Evolutionary conservation across 2,329 filamentous ascomycete genomes (phyloP).

Genomic region (Ramularia endophylla): DNA sequence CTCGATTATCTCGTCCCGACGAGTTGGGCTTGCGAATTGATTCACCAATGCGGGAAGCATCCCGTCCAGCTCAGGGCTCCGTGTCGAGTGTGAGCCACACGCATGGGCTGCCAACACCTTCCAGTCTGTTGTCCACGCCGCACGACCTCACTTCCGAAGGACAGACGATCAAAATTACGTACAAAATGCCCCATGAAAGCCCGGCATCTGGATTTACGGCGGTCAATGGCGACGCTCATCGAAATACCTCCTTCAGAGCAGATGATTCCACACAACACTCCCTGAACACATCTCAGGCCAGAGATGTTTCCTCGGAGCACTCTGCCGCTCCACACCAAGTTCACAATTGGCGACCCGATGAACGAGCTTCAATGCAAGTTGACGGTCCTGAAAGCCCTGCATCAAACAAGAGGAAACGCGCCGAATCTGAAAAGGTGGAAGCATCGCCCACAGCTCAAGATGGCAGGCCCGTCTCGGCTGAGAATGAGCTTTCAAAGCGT

Average conservation of each 20-base stretch:
- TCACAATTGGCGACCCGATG: constrained; percentile 20
- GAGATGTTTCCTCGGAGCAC: neutral
- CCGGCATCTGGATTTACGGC: constrained; percentile 26
- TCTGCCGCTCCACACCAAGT: neutral
- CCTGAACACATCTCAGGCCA: constrained; percentile 5
- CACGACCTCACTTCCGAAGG: neutral
- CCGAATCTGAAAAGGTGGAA: constrained; percentile 6
- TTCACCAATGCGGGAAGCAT: constrained; percentile 20
- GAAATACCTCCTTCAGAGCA: constrained; percentile 13
- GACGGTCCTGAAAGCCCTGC: constrained; percentile 2
- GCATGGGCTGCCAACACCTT: constrained; percentile 15
- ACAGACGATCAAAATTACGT: neutral
- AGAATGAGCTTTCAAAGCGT: too few species aligned
- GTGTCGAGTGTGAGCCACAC: constrained; percentile 11
- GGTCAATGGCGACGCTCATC: constrained; percentile 26
- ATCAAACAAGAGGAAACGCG: constrained; percentile 23
- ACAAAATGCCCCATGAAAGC: constrained; percentile 7
- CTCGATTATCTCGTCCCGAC: constrained; percentile 9
- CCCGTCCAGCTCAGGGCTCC: constrained; percentile 13
- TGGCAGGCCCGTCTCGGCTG: too few species aligned
- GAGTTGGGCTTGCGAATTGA: constrained; percentile 12
- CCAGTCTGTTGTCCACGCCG: constrained; percentile 1
- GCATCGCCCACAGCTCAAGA: too few species aligned
- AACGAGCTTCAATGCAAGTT: constrained; percentile 4
- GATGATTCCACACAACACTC: constrained; percentile 9